Base-by-base conservation (phyloP, 106 monocot species). In the Acorus gramineus region DNA sequence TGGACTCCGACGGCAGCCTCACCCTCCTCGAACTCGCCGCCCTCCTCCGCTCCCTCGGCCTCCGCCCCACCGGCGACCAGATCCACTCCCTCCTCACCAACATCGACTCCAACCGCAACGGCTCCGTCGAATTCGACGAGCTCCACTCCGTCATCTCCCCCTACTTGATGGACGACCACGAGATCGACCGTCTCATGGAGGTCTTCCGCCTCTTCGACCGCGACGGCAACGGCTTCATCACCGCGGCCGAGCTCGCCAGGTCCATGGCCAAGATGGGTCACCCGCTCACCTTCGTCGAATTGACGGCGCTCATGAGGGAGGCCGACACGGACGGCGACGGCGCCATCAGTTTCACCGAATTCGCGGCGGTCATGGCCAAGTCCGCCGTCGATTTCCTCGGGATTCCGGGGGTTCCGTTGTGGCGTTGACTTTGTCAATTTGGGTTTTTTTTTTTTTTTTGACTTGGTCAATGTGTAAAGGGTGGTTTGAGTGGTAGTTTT, bases 21-120 rank as follows among this genome's bases (percentile, higher is more conserved):
- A 86, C 86, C 48, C 82, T 73, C 14, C 77, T 86, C 11, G 86
- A 86, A 61, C 86, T 82, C n/a, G 86, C 86, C 5, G 86, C 86
- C 50, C 79, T 86, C n/a, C 79, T 86, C 57, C 86, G 86, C 0
- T 82, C 86, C 6, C 76, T 86, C 3, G 86, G 86, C 11, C 69
- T 86, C 47, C 79, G 77, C 48, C 86, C 82, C 53, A 55, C 70
- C 43, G 81, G 82, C 44, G 86, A 86, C 71, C 73, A 82, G 69
- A 66, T 86, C 77, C 82, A 79, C 73, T n/a, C 70, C n/a, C 82
- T 86, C 10, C 79, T 86, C 50, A 56, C 79, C 68, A 57, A 59
- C 63, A 86, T 86, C 76, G 86, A 86, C 71, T 50, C 82, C 68
- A 82, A 86, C 71, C 76, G 73, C 52, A 86, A 86, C 77, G 86